Percentiles rank a stretch among this genome's conserved stretches.
These are phyloP conservation scores for Graphium sp. DNA, from an alignment of 2,329 filamentous ascomycete species.

Conservation along the genomic window DNA sequence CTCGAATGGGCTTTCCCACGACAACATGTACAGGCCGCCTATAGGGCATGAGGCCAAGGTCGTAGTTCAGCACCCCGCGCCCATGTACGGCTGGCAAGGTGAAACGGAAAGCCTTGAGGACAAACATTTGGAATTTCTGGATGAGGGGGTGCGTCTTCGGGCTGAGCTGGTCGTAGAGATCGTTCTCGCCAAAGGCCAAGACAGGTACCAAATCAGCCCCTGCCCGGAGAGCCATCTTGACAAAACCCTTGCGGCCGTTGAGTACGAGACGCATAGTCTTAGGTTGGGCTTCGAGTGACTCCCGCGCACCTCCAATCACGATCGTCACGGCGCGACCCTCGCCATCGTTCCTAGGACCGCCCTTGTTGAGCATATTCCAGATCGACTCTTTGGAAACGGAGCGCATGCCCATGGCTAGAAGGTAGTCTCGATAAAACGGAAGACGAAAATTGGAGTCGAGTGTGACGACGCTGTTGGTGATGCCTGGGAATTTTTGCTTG, in stretches of 20 bases:
- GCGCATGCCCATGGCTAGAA: constrained; percentile 71
- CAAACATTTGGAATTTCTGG: constrained; percentile 64
- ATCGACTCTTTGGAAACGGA: constrained; percentile 88
- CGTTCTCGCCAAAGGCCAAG: constrained; percentile 86
- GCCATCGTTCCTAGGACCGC: constrained; percentile 61
- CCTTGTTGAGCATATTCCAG: constrained; percentile 69
- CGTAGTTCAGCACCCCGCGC: constrained; percentile 90
- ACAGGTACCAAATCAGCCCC: constrained; percentile 93
- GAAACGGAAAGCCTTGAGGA: constrained; percentile 80
- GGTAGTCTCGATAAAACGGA: constrained; percentile 86
- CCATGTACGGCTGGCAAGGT: constrained; percentile 85
- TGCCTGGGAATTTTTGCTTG: constrained; percentile 74
- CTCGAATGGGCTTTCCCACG: constrained; percentile 64
- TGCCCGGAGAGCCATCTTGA: constrained; percentile 80
- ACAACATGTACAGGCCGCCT: constrained; percentile 77
- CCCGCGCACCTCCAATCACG: constrained; percentile 80
- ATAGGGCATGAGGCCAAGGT: constrained; percentile 92
- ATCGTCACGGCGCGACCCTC: constrained; percentile 96
- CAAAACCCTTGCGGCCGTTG: constrained; percentile 73
- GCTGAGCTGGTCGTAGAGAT: constrained; percentile 81
- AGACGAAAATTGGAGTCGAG: constrained; percentile 94
- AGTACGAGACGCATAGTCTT: constrained; percentile 63
- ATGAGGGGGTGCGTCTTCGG: constrained; percentile 62
- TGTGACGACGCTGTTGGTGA: constrained; percentile 84
- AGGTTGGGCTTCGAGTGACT: constrained; percentile 79